Base-by-base conservation (phyloP, 2,329 filamentous ascomycete genomes). In the Dactylellina leptospora region DNA sequence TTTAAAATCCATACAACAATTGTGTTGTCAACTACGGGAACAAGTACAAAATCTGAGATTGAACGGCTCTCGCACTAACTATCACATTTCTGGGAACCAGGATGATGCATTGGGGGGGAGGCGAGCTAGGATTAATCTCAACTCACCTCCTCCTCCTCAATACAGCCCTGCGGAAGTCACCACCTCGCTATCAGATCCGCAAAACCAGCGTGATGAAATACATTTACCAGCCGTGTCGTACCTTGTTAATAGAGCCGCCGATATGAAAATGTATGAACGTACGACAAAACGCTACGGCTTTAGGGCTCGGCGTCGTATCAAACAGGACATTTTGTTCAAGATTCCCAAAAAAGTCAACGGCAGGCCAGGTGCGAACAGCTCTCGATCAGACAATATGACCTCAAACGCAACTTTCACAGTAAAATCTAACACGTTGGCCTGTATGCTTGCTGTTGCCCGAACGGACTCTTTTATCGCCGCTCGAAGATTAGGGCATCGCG, bases 251-350 rank as follows among this genome's bases (percentile, higher is more conserved):
- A 6, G 25, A 20, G 11, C 48, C 48, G 11, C 16, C 2, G 48
- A 33, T 3, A 33, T 53, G 23, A 1, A 4, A 10, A 36, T 9
- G 16, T n/a, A 3, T 20, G 5, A 53, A 33, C 25, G 25, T 27
- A 4, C 18, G 9, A 53, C 33, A 53, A n/a, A 36, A 33, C 20
- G 11, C 3, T 53, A 53, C 48, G 2, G 16, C 28, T 36, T 53
- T 36, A 53, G 48, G 33, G 48, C 48, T 36, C 48, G 48, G 25
- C n/a, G 13, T n/a, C 48, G 48, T 27, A n/a, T 53, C 13, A 20
- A 53, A 33, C 48, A 36, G 33, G 25, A 53, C n/a, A 27, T 50
- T 50, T 50, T 50, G 18, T 50, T 50, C 20, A 28, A 27, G 45
- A 50, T 50, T 2, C 28, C 25, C 45, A 50, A 50, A 50, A 11